Evolutionary conservation across 805 yeast species (phyloP).

Genomic region (Saccharomyces jurei): DNA sequence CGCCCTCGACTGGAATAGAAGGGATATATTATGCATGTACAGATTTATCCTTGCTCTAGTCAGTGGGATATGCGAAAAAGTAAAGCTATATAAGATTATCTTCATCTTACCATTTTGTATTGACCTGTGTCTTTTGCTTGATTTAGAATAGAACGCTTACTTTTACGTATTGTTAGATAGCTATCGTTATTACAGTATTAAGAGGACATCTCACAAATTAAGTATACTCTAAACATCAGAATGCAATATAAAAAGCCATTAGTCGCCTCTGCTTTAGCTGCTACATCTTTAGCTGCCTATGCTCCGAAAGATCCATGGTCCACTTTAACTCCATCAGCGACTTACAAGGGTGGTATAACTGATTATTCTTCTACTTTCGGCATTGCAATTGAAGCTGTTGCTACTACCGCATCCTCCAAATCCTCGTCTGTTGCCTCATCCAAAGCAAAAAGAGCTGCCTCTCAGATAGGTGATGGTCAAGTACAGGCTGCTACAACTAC

Average conservation of each 20-base stretch:
- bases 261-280: slow-evolving; percentile 37
- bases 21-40: not conserved
- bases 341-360: slow-evolving; percentile 48
- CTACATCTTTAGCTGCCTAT: slow-evolving; percentile 51
- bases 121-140: not conserved
- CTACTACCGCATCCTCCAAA: slow-evolving; percentile 30
- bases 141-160: not conserved
- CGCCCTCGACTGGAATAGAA: not conserved
- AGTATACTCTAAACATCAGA: slow-evolving; percentile 6
- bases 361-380: slow-evolving; percentile 54
- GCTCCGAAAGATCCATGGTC: slow-evolving; percentile 64
- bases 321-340: slow-evolving; percentile 56
- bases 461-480: slow-evolving; percentile 57
- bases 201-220: not conserved
- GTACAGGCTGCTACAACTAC: slow-evolving; percentile 41
- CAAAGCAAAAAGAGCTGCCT: slow-evolving; percentile 35
- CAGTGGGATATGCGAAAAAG: not conserved
- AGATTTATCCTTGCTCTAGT: not conserved
- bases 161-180: not conserved
- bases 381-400: slow-evolving; percentile 51
- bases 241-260: slow-evolving; percentile 40
- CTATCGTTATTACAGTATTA: not conserved
- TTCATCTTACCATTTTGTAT: not conserved
- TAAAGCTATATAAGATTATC: not conserved
- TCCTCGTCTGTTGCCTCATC: slow-evolving; percentile 17